Evolutionary conservation across 1,284 basidiomycete species (phyloP).

Genomic region (Trichosporon coremiiforme): DNA sequence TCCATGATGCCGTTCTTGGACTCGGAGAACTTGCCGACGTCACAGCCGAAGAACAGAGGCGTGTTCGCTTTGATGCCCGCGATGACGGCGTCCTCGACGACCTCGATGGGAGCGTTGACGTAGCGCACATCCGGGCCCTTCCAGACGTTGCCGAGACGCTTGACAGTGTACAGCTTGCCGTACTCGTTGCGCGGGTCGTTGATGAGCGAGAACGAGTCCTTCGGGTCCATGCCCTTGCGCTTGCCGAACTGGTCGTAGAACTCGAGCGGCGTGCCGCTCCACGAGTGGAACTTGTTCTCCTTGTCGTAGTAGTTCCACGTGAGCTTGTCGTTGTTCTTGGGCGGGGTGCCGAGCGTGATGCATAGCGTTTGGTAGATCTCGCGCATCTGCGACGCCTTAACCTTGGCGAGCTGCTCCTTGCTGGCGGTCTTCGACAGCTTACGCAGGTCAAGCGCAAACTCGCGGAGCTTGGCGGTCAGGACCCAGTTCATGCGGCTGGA

Average conservation of each 20-base stretch:
- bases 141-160: slow-evolving; percentile 89
- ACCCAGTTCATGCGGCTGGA: slow-evolving; percentile 74
- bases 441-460: slow-evolving; percentile 82
- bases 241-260: slow-evolving; percentile 64
- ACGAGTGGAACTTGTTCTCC: slow-evolving; percentile 70
- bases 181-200: slow-evolving; percentile 89
- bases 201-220: slow-evolving; percentile 84
- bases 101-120: slow-evolving; percentile 81
- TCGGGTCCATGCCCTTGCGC: slow-evolving; percentile 49
- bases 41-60: slow-evolving; percentile 94
- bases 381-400: slow-evolving; percentile 80
- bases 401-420: slow-evolving; percentile 48
- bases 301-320: slow-evolving; percentile 87
- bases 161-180: slow-evolving; percentile 84
- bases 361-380: slow-evolving; percentile 86
- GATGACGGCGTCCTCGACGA: slow-evolving; percentile 78
- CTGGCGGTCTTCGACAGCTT: slow-evolving; percentile 17
- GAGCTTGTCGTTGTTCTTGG: slow-evolving; percentile 69
- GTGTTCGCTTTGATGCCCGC: slow-evolving; percentile 84
- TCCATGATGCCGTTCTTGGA: slow-evolving; percentile 77
- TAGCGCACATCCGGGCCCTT: slow-evolving; percentile 78
- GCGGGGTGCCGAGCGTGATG: slow-evolving; percentile 82
- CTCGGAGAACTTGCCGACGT: slow-evolving; percentile 56
- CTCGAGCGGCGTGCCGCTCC: slow-evolving; percentile 77
- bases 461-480: slow-evolving; percentile 85